Conservation (phyloP, 2,329 filamentous ascomycete genomes). For the Sporothrix mexicana region DNA sequence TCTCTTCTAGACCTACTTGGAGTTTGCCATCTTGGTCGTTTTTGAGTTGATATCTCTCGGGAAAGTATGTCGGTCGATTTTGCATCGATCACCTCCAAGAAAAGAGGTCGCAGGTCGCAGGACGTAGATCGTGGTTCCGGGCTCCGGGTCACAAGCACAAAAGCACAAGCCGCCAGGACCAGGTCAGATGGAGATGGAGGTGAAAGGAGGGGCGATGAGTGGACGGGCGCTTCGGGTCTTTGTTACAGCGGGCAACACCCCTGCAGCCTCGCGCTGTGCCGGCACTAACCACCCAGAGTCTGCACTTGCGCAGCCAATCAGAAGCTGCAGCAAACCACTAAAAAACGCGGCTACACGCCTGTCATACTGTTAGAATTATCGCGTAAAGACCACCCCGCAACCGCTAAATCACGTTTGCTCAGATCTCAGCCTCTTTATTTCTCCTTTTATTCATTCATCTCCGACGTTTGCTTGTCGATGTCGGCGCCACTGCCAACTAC, state of each 20-base stretch:
- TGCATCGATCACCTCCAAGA: not conserved
- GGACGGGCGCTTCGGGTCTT: conserved; percentile 16
- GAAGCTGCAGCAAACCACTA: too few relatives aligned
- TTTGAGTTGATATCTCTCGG: not conserved
- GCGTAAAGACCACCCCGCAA: conserved; percentile 21
- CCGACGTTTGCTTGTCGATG: not conserved
- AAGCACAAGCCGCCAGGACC: not conserved
- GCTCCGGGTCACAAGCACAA: not conserved
- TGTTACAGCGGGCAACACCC: conserved; percentile 15
- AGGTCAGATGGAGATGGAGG: conserved; percentile 18
- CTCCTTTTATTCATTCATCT: not conserved
- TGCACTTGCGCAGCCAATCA: not conserved
- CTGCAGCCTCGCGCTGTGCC: conserved; percentile 25
- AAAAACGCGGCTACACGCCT: conserved; percentile 19
- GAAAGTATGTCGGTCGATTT: not conserved
- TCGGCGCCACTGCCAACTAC: not conserved
- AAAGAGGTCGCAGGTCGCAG: conserved; percentile 4
- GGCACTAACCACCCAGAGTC: conserved; percentile 18
- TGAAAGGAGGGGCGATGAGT: conserved; percentile 30
- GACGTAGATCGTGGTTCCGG: not conserved
- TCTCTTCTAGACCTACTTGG: conserved; percentile 3
- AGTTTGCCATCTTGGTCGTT: conserved; percentile 3
- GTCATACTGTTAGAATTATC: not conserved
- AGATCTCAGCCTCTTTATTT: too few relatives aligned
- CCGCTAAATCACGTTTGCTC: conserved; percentile 3